Evolutionary conservation across 2,329 filamentous ascomycete species (phyloP).

Genomic region (Sporothrix sp.): DNA sequence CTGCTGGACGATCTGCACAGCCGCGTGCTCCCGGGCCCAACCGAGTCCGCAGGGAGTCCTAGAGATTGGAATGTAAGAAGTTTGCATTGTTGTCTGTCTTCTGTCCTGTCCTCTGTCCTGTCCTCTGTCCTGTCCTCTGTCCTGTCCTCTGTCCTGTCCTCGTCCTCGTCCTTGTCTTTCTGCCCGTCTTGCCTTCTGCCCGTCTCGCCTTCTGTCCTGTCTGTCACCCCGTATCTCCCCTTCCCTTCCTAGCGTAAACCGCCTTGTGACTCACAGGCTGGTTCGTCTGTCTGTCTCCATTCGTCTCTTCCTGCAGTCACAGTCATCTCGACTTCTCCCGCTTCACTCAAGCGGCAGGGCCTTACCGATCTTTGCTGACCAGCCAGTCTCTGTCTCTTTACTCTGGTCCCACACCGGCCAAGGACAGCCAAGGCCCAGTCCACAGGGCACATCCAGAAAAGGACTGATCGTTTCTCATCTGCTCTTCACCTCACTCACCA

Average conservation of each 20-base stretch:
- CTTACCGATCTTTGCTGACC: no score
- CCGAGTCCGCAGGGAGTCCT: constrained; percentile 8
- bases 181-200: not conserved
- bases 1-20: not conserved
- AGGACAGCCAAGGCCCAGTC: not conserved
- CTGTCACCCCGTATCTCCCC: not conserved
- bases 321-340: not conserved
- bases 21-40: constrained; percentile 1
- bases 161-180: not conserved
- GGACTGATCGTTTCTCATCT: not conserved
- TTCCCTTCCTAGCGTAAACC: constrained; percentile 5
- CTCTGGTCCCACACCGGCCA: not conserved
- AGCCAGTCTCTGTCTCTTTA: not conserved
- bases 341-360: not conserved
- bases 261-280: constrained; percentile 2
- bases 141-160: not conserved
- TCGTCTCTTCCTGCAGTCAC: no score
- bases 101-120: not conserved
- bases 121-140: not conserved
- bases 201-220: constrained; percentile 6
- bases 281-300: not conserved
- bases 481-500: no score
- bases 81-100: not conserved
- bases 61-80: constrained; percentile 6
- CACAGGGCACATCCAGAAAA: not conserved